Base-by-base conservation (phyloP, 805 yeast genomes). In the Metschnikowia peoriensis region DNA sequence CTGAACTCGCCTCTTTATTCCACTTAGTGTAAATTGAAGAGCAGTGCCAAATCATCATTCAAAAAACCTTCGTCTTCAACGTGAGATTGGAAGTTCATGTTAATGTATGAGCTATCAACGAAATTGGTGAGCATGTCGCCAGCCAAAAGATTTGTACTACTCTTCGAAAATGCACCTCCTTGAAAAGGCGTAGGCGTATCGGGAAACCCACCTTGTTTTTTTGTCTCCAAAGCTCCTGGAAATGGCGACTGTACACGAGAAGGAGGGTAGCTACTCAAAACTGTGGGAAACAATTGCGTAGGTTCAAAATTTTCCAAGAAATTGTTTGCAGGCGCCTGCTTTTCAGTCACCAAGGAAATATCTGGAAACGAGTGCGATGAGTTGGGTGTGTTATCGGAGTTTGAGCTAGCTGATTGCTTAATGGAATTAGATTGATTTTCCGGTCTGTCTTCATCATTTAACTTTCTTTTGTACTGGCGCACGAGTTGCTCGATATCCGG, bases 281-380 rank as follows among this genome's bases (percentile, higher is more conserved):
- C 63, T 27, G 64, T 69, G 6, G 85, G 85, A 58, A 81, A 81
- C 56, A 81, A 71, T 55, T 80, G 84, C 14, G 82, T 73, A 15
- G 85, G 85, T 62, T 81, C 82, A 65, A 81, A 81, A 55, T 78
- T 78, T 48, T 78, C 82, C 50, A 73, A 69, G 60, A 78, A 77
- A 28, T 70, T 71, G 51, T 63, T 69, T 41, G 74, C 72, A 35
- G 79, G 72, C 17, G 86, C 75, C 52, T 81, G 69, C 53, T 72
- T 77, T 51, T 77, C 77, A 8, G 86, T 80, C 48, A 83, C 78
- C 45, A 83, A 75, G 15, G 84, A 73, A 67, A 84, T 83, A 38
- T 77, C 81, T 32, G 80, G 78, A 53, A 85, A 73, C 10, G 77
- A 71, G 38, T 65, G 65, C 11, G 66, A 59, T 6, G 75, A 69